Base-by-base conservation (phyloP, 345 rosid genomes). In the Camelina neglecta region DNA sequence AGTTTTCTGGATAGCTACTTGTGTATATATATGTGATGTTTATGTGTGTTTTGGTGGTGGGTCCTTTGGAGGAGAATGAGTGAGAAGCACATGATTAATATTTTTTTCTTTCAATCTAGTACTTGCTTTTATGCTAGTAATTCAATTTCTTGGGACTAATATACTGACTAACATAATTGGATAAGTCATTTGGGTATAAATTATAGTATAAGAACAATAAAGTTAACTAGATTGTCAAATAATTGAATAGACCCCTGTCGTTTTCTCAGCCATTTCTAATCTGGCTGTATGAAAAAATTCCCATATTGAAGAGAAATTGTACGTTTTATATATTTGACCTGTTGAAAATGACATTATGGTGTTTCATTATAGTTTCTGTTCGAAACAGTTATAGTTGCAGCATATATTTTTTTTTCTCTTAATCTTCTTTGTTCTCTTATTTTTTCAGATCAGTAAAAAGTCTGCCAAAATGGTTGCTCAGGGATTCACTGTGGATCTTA, bases 401-500 rank as follows among this genome's bases (percentile, higher is more conserved):
- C 41, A 23, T 31, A 9, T 26, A 45, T 13, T 21, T 21, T 55
- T 13, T 21, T 21, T 21, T 21, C 48, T 69, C 49, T 16, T 76
- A 15, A 77, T 71, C 13, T 7, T 54, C 29, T 24, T 1, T 47
- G 31, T 48, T 26, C 60, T 2, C 39, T 60, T 21, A 12, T 4
- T 36, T 47, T 69, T 38, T 39, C 68, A 77, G 41, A 26, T 36
- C 16, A 10, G 63, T 50, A 21, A 49, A 45, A 72, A 44, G 47
- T 79, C 66, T 42, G 62, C 71, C 71, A 72, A 55, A 83, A 86
- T 86, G 89, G 89, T 69, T 65, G 76, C 72, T 50, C 47, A 75
- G 75, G 75, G 74, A 36, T 86, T 86, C 80, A 66, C 81, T 2
- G 86, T 86, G 11, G 87, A 86, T 79, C 77, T 86, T 70, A 69